These are phyloP conservation scores for Eragrostis curvula DNA, from an alignment of 176 grass and related monocot genomes.

Conservation along the genomic window DNA sequence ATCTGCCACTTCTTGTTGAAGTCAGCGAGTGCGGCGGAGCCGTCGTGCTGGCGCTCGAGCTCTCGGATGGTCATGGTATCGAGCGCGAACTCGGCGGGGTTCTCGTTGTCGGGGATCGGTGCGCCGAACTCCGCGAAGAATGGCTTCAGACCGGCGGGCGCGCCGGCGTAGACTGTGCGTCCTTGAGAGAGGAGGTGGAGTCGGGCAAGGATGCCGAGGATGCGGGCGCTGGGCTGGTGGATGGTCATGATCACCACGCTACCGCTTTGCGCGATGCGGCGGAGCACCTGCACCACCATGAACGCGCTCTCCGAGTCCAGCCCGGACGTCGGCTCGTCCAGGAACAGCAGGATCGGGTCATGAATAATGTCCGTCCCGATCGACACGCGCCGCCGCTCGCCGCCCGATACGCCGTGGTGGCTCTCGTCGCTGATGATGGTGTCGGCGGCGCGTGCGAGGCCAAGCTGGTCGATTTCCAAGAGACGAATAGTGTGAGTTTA, in stretches of 20 bases:
- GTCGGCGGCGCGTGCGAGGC: conserved; percentile 63
- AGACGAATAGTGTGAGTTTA: too few species aligned
- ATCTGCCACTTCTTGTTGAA: conserved; percentile 43
- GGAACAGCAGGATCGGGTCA: conserved; percentile 84
- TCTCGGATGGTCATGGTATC: conserved; percentile 75
- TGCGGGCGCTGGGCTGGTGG: conserved; percentile 84
- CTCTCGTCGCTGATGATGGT: conserved; percentile 92
- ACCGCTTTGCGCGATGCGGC: conserved; percentile 72
- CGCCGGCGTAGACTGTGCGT: conserved; percentile 67
- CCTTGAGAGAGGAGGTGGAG: conserved; percentile 70
- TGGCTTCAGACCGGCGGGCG: conserved; percentile 43
- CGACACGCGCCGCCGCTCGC: conserved; percentile 72
- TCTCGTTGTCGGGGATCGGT: conserved; percentile 85
- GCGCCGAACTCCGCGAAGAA: conserved; percentile 70
- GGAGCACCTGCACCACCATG: conserved; percentile 94
- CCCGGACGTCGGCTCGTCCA: conserved; percentile 89
- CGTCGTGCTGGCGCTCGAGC: conserved; percentile 43
- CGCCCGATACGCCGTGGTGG: conserved; percentile 83
- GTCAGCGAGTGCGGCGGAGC: conserved; percentile 42
- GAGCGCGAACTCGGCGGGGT: conserved; percentile 86
- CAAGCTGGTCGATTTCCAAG: conserved; percentile 89
- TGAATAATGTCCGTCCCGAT: conserved; percentile 92
- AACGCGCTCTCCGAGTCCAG: conserved; percentile 82
- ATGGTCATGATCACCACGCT: conserved; percentile 89
- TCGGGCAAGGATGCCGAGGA: conserved; percentile 67